phyloP scores from a whole-genome alignment of 179 eudicot genomes.

The Silene coronaria region DNA sequence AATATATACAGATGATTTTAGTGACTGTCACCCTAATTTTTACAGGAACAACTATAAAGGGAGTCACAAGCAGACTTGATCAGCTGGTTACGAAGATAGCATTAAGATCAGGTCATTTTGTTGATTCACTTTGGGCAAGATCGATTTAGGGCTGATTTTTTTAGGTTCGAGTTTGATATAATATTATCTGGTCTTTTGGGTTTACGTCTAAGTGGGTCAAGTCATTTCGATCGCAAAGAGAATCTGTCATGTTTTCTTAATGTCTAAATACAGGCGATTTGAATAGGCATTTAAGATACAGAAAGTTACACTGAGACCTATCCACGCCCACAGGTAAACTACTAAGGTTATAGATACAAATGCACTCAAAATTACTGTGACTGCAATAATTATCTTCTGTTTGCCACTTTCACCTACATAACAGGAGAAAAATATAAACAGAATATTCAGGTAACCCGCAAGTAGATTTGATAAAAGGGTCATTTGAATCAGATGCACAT shows the following conservation, averaged over 20 bases:
- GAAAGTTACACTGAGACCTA: not conserved
- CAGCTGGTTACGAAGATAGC: not conserved
- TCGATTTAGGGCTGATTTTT: too few species aligned
- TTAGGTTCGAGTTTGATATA: too few species aligned
- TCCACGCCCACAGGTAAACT: not conserved
- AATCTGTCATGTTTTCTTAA: too few species aligned
- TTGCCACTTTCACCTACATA: slow-evolving; percentile 3
- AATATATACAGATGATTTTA: not conserved
- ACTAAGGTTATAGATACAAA: not conserved
- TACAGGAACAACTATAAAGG: not conserved
- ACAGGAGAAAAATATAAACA: not conserved
- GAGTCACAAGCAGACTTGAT: not conserved
- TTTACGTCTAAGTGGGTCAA: too few species aligned
- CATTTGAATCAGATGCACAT: too few species aligned
- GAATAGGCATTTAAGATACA: too few species aligned
- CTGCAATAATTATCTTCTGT: not conserved
- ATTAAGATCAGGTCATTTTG: too few species aligned
- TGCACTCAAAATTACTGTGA: not conserved
- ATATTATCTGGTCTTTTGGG: too few species aligned
- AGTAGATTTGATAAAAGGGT: too few species aligned
- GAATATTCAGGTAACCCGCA: not conserved
- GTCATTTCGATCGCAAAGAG: too few species aligned
- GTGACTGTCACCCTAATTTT: not conserved
- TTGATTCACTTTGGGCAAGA: too few species aligned
- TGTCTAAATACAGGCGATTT: not conserved